These are phyloP conservation scores for Cicer pinnatifidum DNA, from an alignment of 306 rosid genomes.

Conservation along the genomic window DNA sequence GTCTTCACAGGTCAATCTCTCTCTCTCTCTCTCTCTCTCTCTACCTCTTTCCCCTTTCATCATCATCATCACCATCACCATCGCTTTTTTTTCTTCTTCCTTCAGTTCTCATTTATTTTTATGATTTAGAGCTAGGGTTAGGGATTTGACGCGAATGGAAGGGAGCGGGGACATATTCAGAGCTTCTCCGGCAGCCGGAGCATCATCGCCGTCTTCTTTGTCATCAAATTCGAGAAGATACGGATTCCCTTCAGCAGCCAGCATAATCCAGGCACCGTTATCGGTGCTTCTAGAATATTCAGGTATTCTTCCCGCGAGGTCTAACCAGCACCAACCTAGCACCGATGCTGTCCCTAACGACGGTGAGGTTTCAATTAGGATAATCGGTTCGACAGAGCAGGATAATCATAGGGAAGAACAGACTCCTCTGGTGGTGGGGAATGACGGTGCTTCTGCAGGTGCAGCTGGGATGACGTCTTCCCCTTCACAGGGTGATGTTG, in stretches of 20 bases:
- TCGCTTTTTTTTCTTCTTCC: background rate
- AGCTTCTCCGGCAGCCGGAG: slow-evolving; percentile 45
- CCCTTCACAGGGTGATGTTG: slow-evolving; percentile 52
- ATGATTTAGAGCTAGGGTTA: slow-evolving; percentile 58
- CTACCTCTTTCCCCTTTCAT: background rate
- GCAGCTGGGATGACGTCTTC: slow-evolving; percentile 38
- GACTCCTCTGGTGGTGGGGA: slow-evolving; percentile 46
- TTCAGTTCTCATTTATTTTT: slow-evolving; percentile 1
- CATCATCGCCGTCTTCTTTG: slow-evolving; percentile 20
- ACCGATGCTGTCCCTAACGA: slow-evolving; percentile 50
- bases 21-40: too few species aligned
- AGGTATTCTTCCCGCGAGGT: slow-evolving; percentile 64
- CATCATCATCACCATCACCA: background rate
- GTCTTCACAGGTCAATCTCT: slow-evolving; percentile 49
- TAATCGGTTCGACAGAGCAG: slow-evolving; percentile 71
- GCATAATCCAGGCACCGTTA: slow-evolving; percentile 77
- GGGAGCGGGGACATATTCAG: slow-evolving; percentile 60
- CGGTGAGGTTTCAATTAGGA: slow-evolving; percentile 89
- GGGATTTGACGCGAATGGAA: slow-evolving; percentile 69
- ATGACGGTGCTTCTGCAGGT: slow-evolving; percentile 44
- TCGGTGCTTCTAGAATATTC: slow-evolving; percentile 78
- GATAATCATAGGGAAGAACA: slow-evolving; percentile 61
- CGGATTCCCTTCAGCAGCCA: slow-evolving; percentile 63
- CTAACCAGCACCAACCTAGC: slow-evolving; percentile 56
- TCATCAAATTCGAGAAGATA: slow-evolving; percentile 58